phyloP scores from a whole-genome alignment of 192 early-diverging fungal species.

The Allomyces javanicus region DNA sequence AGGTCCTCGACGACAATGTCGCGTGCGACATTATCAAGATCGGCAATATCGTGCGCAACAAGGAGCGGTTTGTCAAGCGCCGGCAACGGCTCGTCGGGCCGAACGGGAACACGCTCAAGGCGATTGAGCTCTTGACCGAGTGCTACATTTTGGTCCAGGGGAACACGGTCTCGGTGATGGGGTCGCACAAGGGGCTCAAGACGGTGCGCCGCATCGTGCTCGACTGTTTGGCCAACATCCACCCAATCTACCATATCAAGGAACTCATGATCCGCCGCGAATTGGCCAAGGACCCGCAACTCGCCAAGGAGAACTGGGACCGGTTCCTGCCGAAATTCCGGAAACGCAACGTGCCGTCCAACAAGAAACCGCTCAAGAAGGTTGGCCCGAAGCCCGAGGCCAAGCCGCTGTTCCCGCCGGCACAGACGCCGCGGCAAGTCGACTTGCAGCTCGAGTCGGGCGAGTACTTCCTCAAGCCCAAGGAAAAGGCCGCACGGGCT shows the following conservation, averaged over 20 bases:
- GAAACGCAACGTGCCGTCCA: slow-evolving; percentile 59
- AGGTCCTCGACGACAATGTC: slow-evolving; percentile 78
- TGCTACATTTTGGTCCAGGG: slow-evolving; percentile 98
- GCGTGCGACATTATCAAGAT: slow-evolving; percentile 95
- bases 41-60: slow-evolving; percentile 82
- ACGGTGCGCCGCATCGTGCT: slow-evolving; percentile 72
- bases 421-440: slow-evolving; percentile 55
- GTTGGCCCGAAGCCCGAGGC: slow-evolving; percentile 55
- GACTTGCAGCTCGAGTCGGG: slow-evolving; percentile 85
- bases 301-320: slow-evolving; percentile 89
- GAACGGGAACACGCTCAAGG: slow-evolving; percentile 86
- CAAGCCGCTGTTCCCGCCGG: slow-evolving; percentile 70
- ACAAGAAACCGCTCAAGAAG: slow-evolving; percentile 39
- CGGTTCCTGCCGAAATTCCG: slow-evolving; percentile 93
- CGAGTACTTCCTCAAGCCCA: slow-evolving; percentile 81
- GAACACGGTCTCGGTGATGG: slow-evolving; percentile 88
- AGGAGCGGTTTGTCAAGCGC: slow-evolving; percentile 94
- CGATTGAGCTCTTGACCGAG: slow-evolving; percentile 83
- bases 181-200: slow-evolving; percentile 71
- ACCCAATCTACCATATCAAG: slow-evolving; percentile 99
- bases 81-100: slow-evolving; percentile 87
- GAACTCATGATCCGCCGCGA: slow-evolving; percentile 98
- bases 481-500: slow-evolving; percentile 35
- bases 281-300: slow-evolving; percentile 85
- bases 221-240: slow-evolving; percentile 97